Percentiles rank a stretch among this genome's conserved stretches.
phyloP scores from a whole-genome alignment of 345 rosid species.

The Viola odorata region DNA sequence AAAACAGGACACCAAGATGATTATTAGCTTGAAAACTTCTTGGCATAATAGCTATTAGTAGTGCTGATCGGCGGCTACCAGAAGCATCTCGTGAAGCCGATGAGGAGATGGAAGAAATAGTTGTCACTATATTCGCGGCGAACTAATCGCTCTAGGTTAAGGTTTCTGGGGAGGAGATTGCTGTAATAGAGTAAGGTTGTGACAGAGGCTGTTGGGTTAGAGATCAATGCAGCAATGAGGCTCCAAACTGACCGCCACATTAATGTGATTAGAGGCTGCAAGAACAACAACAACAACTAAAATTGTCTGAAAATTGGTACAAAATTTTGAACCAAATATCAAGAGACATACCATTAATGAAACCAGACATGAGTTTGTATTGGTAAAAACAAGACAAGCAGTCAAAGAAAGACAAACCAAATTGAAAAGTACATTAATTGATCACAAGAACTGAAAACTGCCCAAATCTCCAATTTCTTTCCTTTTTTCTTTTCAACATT shows the following conservation, averaged over 20 bases:
- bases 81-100: conserved; percentile 21
- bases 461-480: too few species aligned
- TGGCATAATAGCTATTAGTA: too few species aligned
- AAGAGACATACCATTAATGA: background rate
- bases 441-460: too few species aligned
- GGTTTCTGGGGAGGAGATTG: conserved; percentile 24
- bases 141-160: conserved; percentile 21
- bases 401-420: background rate
- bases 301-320: background rate
- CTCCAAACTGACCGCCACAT: conserved; percentile 14
- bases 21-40: too few species aligned
- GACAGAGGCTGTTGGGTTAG: conserved; percentile 17
- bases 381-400: background rate
- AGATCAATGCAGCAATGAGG: conserved; percentile 6
- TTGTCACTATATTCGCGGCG: conserved; percentile 20
- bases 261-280: conserved; percentile 14
- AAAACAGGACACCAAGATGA: too few species aligned
- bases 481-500: too few species aligned
- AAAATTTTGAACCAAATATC: too few species aligned
- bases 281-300: background rate
- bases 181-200: conserved; percentile 26
- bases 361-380: background rate
- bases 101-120: conserved; percentile 18
- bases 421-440: background rate
- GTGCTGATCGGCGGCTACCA: conserved; percentile 18